Percentiles rank a stretch among this genome's conserved stretches.
phyloP scores from a whole-genome alignment of 169 alveolate species.

The Neospora caninum region DNA sequence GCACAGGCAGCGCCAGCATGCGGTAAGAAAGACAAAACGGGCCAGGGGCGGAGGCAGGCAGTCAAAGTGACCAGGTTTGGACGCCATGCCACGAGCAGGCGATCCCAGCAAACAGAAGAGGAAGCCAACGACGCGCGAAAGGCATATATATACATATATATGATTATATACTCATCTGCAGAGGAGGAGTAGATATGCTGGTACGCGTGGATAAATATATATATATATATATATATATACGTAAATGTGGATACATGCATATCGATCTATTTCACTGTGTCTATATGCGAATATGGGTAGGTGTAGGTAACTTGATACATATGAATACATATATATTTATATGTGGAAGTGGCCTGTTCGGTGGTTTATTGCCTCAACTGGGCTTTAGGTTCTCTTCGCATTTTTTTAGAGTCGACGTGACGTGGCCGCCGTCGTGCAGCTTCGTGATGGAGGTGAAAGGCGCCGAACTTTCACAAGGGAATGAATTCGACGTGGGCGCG shows the following conservation, averaged over 20 bases:
- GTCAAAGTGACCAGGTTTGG: no score
- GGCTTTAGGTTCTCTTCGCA: background rate
- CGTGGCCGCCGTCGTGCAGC: slow-evolving; percentile 47
- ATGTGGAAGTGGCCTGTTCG: background rate
- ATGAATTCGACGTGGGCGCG: slow-evolving; percentile 9
- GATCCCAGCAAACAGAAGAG: no score
- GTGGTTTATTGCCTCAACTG: background rate
- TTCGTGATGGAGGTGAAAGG: slow-evolving; percentile 24
- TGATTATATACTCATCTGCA: background rate
- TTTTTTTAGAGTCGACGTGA: slow-evolving; percentile 9
- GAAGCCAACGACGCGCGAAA: background rate
- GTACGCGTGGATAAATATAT: no score
- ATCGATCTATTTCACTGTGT: no score
- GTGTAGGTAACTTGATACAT: no score
- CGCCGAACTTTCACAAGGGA: background rate
- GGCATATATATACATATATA: background rate
- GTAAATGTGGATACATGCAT: no score
- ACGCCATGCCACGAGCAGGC: no score
- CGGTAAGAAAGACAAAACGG: background rate
- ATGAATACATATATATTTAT: no score
- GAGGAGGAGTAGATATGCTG: no score
- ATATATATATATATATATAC: no score
- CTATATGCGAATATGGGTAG: no score
- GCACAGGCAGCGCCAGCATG: background rate
- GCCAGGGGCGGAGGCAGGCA: no score